Percentiles rank a stretch among this genome's conserved stretches.
Conservation (phyloP, 345 rosid species). For the Syzygium grande region DNA sequence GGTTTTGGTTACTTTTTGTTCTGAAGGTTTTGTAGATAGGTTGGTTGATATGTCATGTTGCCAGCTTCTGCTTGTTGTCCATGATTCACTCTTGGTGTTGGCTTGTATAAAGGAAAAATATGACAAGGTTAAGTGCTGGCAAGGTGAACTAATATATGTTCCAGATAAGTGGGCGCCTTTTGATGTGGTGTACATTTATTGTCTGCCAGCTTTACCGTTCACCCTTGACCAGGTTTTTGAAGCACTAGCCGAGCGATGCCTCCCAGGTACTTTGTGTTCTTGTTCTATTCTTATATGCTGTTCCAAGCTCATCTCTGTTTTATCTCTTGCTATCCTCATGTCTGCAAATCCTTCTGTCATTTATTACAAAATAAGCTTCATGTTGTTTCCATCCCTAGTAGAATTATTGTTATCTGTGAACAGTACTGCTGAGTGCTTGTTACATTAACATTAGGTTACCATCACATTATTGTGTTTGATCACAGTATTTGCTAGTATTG, state of each 20-base stretch:
- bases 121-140: conserved; percentile 90
- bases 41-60: conserved; percentile 44
- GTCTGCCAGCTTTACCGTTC: conserved; percentile 68
- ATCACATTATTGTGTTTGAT: neutral
- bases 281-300: neutral
- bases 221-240: conserved; percentile 49
- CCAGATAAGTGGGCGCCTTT: conserved; percentile 86
- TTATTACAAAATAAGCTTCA: neutral
- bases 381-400: neutral
- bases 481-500: neutral
- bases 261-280: conserved; percentile 43
- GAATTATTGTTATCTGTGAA: neutral
- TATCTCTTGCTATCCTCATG: neutral
- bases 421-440: neutral
- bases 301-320: neutral
- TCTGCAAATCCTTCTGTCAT: neutral
- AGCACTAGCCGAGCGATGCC: conserved; percentile 46
- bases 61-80: conserved; percentile 60
- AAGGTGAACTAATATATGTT: conserved; percentile 70
- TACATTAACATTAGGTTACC: neutral
- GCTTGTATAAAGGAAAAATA: conserved; percentile 74
- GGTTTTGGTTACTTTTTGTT: conserved; percentile 65
- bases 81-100: conserved; percentile 73
- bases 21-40: conserved; percentile 63
- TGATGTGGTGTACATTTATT: conserved; percentile 78